Evolutionary conservation across 202 grass and related monocot species (phyloP).

Genomic region (Digitaria exilis): DNA sequence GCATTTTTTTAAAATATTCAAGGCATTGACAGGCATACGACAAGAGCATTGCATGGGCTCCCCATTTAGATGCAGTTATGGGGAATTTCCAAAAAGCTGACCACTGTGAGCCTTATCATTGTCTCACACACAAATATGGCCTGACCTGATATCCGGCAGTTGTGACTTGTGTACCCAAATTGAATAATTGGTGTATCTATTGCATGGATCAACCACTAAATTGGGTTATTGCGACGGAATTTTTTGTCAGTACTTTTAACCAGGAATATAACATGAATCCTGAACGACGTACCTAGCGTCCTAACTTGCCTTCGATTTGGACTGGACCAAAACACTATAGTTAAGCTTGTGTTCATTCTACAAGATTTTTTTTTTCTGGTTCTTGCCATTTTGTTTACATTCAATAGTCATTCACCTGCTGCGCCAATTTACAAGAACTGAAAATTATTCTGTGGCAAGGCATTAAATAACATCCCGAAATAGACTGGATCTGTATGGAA

Average conservation of each 20-base stretch:
- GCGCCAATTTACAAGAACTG: background rate
- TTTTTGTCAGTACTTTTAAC: background rate
- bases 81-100: conserved; percentile 2
- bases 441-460: background rate
- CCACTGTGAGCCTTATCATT: conserved; percentile 41
- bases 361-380: background rate
- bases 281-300: background rate
- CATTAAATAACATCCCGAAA: background rate
- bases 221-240: background rate
- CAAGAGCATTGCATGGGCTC: background rate
- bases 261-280: too few species aligned
- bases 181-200: conserved; percentile 1
- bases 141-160: background rate
- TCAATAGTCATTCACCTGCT: background rate
- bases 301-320: too few species aligned
- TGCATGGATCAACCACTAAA: conserved; percentile 28
- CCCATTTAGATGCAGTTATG: conserved; percentile 33
- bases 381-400: background rate
- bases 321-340: too few species aligned
- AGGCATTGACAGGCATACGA: conserved; percentile 18
- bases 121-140: background rate
- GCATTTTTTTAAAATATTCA: background rate
- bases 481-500: background rate
- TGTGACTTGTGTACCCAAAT: background rate
- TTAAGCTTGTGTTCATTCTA: background rate